These are phyloP conservation scores for Paraconiothyrium brasiliense DNA, from an alignment of 2,329 filamentous ascomycete species.

Conservation along the genomic window DNA sequence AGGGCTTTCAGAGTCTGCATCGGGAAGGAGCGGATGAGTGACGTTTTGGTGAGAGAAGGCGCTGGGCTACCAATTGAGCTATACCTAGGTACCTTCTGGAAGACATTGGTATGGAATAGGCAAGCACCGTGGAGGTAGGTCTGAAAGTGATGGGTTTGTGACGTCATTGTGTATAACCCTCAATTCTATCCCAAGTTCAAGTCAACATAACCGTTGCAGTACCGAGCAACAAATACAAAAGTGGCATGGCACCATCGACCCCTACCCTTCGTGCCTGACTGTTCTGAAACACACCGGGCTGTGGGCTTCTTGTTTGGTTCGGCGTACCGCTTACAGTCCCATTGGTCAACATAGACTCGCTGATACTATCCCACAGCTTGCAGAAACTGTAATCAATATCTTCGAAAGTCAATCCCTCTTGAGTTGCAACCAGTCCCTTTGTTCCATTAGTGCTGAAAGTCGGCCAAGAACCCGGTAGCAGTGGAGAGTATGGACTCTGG, in stretches of 20 bases:
- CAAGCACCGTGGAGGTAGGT: no score
- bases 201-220: neutral
- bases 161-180: neutral
- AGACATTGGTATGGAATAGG: neutral
- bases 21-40: neutral
- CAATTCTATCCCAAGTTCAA: neutral
- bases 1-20: neutral
- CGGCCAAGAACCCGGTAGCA: neutral
- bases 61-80: neutral
- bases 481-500: neutral
- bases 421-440: neutral
- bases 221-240: neutral
- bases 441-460: neutral
- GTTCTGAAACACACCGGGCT: neutral
- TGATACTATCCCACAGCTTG: conserved; percentile 6
- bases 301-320: neutral
- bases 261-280: neutral
- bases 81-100: neutral
- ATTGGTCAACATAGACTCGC: neutral
- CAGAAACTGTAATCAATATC: conserved; percentile 7
- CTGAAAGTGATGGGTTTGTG: neutral
- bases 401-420: neutral
- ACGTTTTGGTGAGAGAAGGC: neutral
- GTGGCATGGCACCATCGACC: neutral
- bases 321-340: neutral